Evolutionary conservation across 1,284 basidiomycete species (phyloP), one percentile per base, ranked within the genome.

Genomic region (Moesziomyces sp.): DNA sequence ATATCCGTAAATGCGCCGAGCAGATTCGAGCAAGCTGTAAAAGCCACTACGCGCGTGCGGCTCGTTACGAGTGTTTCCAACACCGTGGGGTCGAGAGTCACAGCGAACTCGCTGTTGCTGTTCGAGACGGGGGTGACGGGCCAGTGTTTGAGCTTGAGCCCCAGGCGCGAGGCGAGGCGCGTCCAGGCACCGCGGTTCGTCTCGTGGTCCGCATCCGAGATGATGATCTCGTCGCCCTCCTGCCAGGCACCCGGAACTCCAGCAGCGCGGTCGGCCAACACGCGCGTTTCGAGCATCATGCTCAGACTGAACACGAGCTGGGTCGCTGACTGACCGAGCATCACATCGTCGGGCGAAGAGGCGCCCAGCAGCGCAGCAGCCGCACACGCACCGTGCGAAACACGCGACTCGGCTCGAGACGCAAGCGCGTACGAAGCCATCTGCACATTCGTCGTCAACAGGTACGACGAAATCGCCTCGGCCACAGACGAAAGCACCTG

Each of bases 101-200:
- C 85, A 1, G 89, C 89, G 78, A 90, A 92, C 0, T 90, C 88
- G 11, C 67, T 84, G 0, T 90, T 88, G 11, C 67, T 84, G 30
- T 69, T 84, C 2, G 77, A 38, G 19, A 80, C 64, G 4, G 86
- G 86, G 7, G 85, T 86, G 3, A 89, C 86, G 5, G 85, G 83
- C 90, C 91, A 92, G 62, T 86, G 84, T 70, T 90, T 90, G 58
- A 92, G 53, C 0, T 86, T 76, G 1, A 88, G 87, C 2, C 88
- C 88, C 10, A 85, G 84, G 7, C 90, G 87, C n/a, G 86, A 85
- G 0, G 91, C 91, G 13, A 93, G 86, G 58, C 89, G 88, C 83
- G 90, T 91, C 92, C 92, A 93, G 0, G 90, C 88, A 0, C 91
- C 91, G n/a, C 85, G 87, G 74, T 93, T 93, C 0, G 92, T 91